These are phyloP conservation scores for Penicillium sp. DNA, from an alignment of 2,329 filamentous ascomycete genomes.

Conservation along the genomic window DNA sequence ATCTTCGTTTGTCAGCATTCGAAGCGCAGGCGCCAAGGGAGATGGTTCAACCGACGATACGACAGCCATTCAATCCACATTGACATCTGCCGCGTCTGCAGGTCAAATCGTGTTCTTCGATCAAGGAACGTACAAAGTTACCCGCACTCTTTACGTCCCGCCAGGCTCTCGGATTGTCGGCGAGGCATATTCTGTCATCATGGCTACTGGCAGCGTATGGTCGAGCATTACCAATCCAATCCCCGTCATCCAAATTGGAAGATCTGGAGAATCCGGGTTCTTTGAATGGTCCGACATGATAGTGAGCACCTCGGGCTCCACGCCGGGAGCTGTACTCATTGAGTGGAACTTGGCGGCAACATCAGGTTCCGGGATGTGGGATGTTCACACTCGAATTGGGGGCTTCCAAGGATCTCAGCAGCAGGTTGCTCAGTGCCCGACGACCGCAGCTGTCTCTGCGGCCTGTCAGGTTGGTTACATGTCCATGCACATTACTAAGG, in stretches of 20 bases:
- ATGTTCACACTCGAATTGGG: constrained; percentile 53
- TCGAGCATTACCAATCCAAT: constrained; percentile 59
- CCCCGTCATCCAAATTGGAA: constrained; percentile 67
- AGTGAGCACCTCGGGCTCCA: constrained; percentile 65
- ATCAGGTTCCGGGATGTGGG: constrained; percentile 55
- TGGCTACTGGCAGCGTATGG: constrained; percentile 58
- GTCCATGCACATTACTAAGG: constrained; percentile 39
- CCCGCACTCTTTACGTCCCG: constrained; percentile 49
- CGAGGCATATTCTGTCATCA: constrained; percentile 57
- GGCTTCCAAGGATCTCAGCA: constrained; percentile 54
- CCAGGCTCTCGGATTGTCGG: constrained; percentile 55
- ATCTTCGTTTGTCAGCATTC: constrained; percentile 47
- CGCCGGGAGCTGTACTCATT: constrained; percentile 68
- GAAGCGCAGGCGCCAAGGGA: constrained; percentile 48
- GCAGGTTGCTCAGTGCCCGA: constrained; percentile 45
- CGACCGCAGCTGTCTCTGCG: constrained; percentile 38
- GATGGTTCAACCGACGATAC: constrained; percentile 62
- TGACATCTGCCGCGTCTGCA: constrained; percentile 51
- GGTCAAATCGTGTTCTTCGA: constrained; percentile 59
- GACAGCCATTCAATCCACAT: constrained; percentile 56
- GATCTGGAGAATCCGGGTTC: constrained; percentile 61
- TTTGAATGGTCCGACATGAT: constrained; percentile 73
- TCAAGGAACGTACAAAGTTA: constrained; percentile 55
- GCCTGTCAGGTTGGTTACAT: constrained; percentile 39
- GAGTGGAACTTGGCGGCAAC: constrained; percentile 68